A percentile compares a stretch with the other conserved stretches of the same genome.
These are phyloP conservation scores for Kalaharituber pfeilii DNA, from an alignment of 2,329 filamentous ascomycete genomes.

Conservation along the genomic window DNA sequence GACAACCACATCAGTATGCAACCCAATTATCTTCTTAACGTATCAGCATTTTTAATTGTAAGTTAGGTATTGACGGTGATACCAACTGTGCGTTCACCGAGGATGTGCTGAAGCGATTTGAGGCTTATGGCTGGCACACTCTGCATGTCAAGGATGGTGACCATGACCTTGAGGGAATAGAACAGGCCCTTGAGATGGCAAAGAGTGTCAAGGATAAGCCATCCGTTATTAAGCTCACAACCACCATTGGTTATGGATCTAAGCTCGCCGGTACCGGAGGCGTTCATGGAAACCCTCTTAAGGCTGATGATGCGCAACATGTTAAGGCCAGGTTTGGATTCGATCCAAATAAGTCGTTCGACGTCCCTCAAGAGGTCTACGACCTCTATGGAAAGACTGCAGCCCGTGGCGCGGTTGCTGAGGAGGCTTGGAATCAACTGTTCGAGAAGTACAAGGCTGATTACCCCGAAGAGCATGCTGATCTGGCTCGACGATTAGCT, in stretches of 20 bases:
- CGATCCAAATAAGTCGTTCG: slow-evolving; percentile 83
- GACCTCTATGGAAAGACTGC: slow-evolving; percentile 75
- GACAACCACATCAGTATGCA: slow-evolving; percentile 75
- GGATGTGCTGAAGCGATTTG: slow-evolving; percentile 85
- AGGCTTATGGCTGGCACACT: slow-evolving; percentile 93
- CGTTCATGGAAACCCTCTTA: slow-evolving; percentile 91
- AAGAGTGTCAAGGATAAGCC: slow-evolving; percentile 90
- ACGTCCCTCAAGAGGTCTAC: slow-evolving; percentile 86
- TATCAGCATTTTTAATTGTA: not conserved
- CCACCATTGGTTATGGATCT: slow-evolving; percentile 93
- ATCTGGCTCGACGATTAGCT: slow-evolving; percentile 62
- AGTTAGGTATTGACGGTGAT: slow-evolving; percentile 57
- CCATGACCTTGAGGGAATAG: slow-evolving; percentile 69
- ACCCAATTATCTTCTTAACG: slow-evolving; percentile 38
- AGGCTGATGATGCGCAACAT: slow-evolving; percentile 81
- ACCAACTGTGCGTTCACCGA: slow-evolving; percentile 95
- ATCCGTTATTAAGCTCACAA: slow-evolving; percentile 87
- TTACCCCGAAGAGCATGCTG: slow-evolving; percentile 60
- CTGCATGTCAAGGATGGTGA: slow-evolving; percentile 74
- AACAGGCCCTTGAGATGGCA: slow-evolving; percentile 69
- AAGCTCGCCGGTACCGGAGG: slow-evolving; percentile 81
- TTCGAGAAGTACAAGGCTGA: slow-evolving; percentile 69
- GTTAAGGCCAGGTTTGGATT: slow-evolving; percentile 94
- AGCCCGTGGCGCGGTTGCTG: slow-evolving; percentile 67
- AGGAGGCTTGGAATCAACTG: slow-evolving; percentile 90